phyloP scores from a whole-genome alignment of 2,329 filamentous ascomycete genomes.

The Xylaria hypoxylon region DNA sequence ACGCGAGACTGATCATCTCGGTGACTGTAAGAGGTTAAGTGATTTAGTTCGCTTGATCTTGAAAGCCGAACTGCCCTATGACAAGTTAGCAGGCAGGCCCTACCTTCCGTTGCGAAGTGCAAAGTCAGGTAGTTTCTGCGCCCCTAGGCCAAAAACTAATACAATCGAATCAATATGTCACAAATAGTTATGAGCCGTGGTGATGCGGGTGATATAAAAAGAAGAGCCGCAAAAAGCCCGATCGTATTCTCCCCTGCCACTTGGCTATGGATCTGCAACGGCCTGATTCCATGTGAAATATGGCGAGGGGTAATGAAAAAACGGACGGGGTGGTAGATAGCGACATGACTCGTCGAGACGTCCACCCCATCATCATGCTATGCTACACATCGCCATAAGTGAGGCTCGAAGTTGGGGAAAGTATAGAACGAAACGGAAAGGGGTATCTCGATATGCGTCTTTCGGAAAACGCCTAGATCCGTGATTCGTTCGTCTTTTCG shows the following conservation, averaged over 20 bases:
- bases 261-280: conserved; percentile 43
- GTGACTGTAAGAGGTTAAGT: conserved; percentile 7
- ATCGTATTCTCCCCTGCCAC: conserved; percentile 48
- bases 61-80: conserved; percentile 16
- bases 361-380: conserved; percentile 39
- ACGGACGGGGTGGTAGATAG: conserved; percentile 12
- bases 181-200: conserved; percentile 35
- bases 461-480: conserved; percentile 31
- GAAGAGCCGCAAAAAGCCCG: conserved; percentile 15
- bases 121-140: conserved; percentile 3
- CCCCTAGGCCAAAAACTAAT: background rate
- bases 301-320: conserved; percentile 41
- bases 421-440: conserved; percentile 35
- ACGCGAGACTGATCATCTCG: background rate
- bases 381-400: conserved; percentile 38
- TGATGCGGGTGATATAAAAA: conserved; percentile 11
- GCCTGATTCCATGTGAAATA: conserved; percentile 36
- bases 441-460: conserved; percentile 41
- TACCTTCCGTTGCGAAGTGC: background rate
- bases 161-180: conserved; percentile 21
- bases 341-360: conserved; percentile 33
- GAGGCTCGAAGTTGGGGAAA: conserved; percentile 28
- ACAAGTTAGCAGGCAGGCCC: conserved; percentile 25
- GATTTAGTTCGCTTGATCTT: background rate
- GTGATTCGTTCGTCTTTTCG: conserved; percentile 27